Conservation (phyloP, 345 rosid genomes). For the Carallia brachiata region DNA sequence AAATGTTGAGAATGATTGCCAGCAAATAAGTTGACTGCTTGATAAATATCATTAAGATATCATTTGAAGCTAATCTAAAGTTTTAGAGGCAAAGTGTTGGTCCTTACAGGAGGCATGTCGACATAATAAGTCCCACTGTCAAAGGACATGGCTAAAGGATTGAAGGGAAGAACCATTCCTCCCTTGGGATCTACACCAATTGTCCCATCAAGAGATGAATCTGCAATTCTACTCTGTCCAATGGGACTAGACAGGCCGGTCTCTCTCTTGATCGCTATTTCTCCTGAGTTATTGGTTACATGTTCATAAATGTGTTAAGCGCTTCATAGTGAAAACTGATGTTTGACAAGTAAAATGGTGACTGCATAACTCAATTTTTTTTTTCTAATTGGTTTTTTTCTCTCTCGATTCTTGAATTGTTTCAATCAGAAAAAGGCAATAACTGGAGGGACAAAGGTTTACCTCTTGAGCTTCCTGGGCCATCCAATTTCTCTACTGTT, state of each 20-base stretch:
- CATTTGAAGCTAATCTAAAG: neutral
- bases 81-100: conserved; percentile 10
- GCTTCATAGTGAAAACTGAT: too few relatives aligned
- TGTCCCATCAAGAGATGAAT: conserved; percentile 29
- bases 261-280: conserved; percentile 37
- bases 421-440: conserved; percentile 30
- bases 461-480: conserved; percentile 26
- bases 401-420: conserved; percentile 36
- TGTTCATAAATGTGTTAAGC: conserved; percentile 4
- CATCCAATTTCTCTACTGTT: conserved; percentile 35
- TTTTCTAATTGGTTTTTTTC: conserved; percentile 18
- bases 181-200: conserved; percentile 44
- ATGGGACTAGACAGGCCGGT: conserved; percentile 22
- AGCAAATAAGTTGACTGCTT: too few relatives aligned
- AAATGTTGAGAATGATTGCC: too few relatives aligned
- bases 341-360: too few relatives aligned
- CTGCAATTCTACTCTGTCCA: conserved; percentile 29
- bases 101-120: conserved; percentile 71
- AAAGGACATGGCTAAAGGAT: conserved; percentile 75
- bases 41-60: too few relatives aligned
- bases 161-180: conserved; percentile 87
- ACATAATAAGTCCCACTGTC: conserved; percentile 61
- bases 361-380: neutral
- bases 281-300: conserved; percentile 35
- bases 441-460: conserved; percentile 16